phyloP scores from a whole-genome alignment of 768 basidiomycete genomes.

The Naganishia randhawae region DNA sequence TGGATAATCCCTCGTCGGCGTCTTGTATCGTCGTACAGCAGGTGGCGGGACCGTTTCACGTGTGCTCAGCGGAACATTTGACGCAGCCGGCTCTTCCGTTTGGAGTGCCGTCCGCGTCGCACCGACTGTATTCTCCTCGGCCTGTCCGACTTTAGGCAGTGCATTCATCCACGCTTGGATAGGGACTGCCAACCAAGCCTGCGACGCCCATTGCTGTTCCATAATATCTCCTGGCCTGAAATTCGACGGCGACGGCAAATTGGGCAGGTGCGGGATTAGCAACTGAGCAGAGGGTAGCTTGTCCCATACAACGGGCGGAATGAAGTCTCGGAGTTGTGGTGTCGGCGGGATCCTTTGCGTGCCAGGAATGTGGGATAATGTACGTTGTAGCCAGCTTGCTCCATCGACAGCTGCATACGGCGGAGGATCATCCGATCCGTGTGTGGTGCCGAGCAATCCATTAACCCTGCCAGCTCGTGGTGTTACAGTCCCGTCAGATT shows the following conservation, averaged over 20 bases:
- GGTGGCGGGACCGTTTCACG: neutral
- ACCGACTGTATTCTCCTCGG: neutral
- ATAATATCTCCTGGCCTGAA: slow-evolving; percentile 13
- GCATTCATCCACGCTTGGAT: slow-evolving; percentile 29
- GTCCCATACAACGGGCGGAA: slow-evolving; percentile 37
- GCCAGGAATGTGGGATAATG: slow-evolving; percentile 35
- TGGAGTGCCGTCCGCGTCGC: neutral
- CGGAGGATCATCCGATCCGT: slow-evolving; percentile 37
- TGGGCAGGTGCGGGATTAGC: slow-evolving; percentile 25
- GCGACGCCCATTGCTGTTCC: slow-evolving; percentile 23
- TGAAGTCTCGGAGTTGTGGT: slow-evolving; percentile 33
- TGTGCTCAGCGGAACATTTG: neutral
- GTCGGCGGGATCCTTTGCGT: slow-evolving; percentile 29
- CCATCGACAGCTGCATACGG: slow-evolving; percentile 38
- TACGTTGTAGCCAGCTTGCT: slow-evolving; percentile 39
- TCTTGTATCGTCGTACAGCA: slow-evolving; percentile 2
- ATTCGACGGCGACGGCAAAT: slow-evolving; percentile 3
- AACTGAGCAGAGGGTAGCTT: slow-evolving; percentile 36
- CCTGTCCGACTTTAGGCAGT: neutral
- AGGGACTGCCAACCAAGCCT: slow-evolving; percentile 32
- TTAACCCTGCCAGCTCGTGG: slow-evolving; percentile 10
- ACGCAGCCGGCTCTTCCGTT: neutral
- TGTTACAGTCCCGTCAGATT: slow-evolving; percentile 22
- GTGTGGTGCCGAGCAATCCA: neutral
- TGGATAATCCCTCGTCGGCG: slow-evolving; percentile 1